Conservation (phyloP, 768 basidiomycete genomes). For the Suillus bovinus region DNA sequence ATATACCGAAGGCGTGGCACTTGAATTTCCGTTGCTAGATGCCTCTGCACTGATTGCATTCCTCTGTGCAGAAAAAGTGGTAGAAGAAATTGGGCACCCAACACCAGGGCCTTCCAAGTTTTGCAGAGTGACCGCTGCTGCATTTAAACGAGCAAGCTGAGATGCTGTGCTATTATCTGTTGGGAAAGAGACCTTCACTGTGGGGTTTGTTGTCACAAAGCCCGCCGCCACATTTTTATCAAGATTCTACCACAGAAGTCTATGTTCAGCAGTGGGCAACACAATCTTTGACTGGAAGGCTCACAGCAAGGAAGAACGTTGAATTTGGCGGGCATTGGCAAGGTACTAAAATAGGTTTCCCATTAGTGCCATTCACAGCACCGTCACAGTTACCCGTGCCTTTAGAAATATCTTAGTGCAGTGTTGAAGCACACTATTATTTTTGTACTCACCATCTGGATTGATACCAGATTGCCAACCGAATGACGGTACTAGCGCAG, state of each 20-base stretch:
- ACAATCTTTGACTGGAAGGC: constrained; percentile 14
- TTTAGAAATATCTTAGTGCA: constrained; percentile 9
- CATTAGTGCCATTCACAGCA: constrained; percentile 53
- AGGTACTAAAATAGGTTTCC: constrained; percentile 59
- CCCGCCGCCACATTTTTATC: constrained; percentile 61
- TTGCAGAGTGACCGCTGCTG: constrained; percentile 68
- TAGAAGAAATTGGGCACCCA: constrained; percentile 67
- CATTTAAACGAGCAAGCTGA: constrained; percentile 55
- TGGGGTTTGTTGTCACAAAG: constrained; percentile 64
- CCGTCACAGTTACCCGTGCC: constrained; percentile 75
- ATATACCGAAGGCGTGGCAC: not conserved
- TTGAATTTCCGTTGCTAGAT: constrained; percentile 8
- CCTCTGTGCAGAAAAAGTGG: constrained; percentile 51
- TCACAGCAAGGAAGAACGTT: constrained; percentile 50
- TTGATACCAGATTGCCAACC: constrained; percentile 57
- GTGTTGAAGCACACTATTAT: not conserved
- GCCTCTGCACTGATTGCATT: constrained; percentile 26
- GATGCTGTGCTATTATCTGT: constrained; percentile 53
- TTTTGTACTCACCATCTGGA: constrained; percentile 51
- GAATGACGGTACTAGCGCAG: constrained; percentile 59
- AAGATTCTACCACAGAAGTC: constrained; percentile 34
- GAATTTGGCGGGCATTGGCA: constrained; percentile 65
- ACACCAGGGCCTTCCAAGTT: constrained; percentile 67
- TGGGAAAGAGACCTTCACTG: constrained; percentile 60
- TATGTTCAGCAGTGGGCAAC: constrained; percentile 2